A percentile compares a stretch with the other conserved stretches of the same genome.
Evolutionary conservation across 2,329 filamentous ascomycete species (phyloP).

Genomic region (Pseudogymnoascus sp.): DNA sequence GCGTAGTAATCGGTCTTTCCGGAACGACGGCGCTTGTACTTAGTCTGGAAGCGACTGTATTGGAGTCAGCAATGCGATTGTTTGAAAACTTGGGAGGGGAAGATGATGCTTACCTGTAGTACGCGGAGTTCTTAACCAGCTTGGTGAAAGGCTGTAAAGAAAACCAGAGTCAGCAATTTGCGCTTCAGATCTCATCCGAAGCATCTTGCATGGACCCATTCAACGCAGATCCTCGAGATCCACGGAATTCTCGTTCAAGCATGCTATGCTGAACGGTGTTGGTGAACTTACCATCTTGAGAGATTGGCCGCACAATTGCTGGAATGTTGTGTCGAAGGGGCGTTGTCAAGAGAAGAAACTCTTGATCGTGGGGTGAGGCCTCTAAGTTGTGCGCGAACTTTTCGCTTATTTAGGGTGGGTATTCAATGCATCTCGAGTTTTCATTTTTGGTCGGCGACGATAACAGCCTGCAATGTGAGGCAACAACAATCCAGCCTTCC

Average conservation of each 20-base stretch:
- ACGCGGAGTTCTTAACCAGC: conserved; percentile 93
- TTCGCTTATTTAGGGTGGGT: conserved; percentile 14
- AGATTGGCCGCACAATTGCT: conserved; percentile 30
- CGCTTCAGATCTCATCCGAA: conserved; percentile 96
- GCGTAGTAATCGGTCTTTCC: conserved; percentile 99
- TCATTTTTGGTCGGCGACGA: conserved; percentile 10
- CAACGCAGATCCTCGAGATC: conserved; percentile 23
- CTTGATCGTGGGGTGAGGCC: not conserved
- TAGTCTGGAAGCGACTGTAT: conserved; percentile 92
- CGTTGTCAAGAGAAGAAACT: conserved; percentile 30
- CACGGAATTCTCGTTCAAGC: conserved; percentile 13
- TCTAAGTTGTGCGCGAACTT: conserved; percentile 15
- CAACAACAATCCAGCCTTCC: not conserved
- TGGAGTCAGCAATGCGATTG: conserved; percentile 16
- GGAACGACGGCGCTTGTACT: conserved; percentile 93
- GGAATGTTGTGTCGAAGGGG: conserved; percentile 37
- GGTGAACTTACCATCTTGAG: conserved; percentile 63
- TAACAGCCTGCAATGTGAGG: not conserved
- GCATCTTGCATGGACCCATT: conserved; percentile 93
- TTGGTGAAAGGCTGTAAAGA: conserved; percentile 75
- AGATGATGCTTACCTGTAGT: conserved; percentile 74
- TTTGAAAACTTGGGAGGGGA: conserved; percentile 21
- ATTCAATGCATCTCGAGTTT: conserved; percentile 11
- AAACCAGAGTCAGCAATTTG: conserved; percentile 97
- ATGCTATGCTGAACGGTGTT: conserved; percentile 13